A percentile compares a stretch with the other conserved stretches of the same genome.
Conservation (phyloP, 345 rosid species). For the Lepidium didymum region DNA sequence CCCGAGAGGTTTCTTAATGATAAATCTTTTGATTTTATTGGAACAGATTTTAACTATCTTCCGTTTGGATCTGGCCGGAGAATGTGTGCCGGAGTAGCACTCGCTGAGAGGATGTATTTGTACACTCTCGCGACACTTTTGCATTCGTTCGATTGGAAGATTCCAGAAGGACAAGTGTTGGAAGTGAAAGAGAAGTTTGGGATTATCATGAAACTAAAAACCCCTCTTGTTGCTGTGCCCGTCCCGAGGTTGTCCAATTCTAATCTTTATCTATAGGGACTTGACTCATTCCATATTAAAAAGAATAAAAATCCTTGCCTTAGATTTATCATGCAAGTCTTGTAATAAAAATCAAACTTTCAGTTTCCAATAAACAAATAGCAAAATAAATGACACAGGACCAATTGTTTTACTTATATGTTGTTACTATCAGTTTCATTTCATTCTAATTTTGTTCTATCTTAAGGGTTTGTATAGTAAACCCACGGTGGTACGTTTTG, state of each 20-base stretch:
- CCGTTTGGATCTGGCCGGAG: slow-evolving; percentile 85
- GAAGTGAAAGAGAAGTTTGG: slow-evolving; percentile 64
- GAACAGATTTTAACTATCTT: slow-evolving; percentile 42
- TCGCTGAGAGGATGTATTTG: slow-evolving; percentile 74
- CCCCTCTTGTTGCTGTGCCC: slow-evolving; percentile 45
- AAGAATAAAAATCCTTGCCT: too few species aligned
- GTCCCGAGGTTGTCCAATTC: slow-evolving; percentile 42
- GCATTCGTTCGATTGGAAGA: slow-evolving; percentile 70
- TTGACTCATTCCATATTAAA: too few species aligned
- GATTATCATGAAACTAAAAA: slow-evolving; percentile 55
- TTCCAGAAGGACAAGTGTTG: slow-evolving; percentile 26
- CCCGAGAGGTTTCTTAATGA: slow-evolving; percentile 19
- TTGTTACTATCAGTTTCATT: too few species aligned
- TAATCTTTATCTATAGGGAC: neutral
- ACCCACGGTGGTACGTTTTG: too few species aligned
- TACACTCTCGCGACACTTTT: slow-evolving; percentile 47
- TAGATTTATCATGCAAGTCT: too few species aligned
- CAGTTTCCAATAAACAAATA: too few species aligned
- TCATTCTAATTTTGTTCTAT: too few species aligned
- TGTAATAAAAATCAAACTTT: too few species aligned
- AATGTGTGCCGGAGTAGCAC: slow-evolving; percentile 56
- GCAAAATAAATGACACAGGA: too few species aligned
- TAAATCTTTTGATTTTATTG: slow-evolving; percentile 42
- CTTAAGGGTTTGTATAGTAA: too few species aligned
- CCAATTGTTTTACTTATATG: too few species aligned